Evolutionary conservation across 345 rosid genomes (phyloP).

Genomic region (Salix purpurea): DNA sequence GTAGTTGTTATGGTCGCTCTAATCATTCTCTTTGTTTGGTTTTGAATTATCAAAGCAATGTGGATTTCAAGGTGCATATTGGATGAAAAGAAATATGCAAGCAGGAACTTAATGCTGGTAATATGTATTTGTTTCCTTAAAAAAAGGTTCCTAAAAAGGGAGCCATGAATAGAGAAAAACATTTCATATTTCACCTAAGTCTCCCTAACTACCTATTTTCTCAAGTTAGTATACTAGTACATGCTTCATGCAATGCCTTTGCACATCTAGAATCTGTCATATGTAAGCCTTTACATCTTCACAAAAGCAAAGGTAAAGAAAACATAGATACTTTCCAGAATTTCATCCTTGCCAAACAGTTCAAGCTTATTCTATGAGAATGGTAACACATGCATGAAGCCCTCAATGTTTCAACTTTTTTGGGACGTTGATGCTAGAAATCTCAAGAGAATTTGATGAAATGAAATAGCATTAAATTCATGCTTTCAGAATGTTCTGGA

Average conservation of each 20-base stretch:
- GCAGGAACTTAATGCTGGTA: not conserved
- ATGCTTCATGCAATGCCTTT: not conserved
- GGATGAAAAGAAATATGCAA: not conserved
- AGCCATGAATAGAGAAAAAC: not conserved
- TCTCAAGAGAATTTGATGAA: not conserved
- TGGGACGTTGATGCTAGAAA: not conserved
- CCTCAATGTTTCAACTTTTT: not conserved
- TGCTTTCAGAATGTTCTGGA: not conserved
- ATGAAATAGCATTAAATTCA: not conserved
- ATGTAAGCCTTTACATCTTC: not conserved
- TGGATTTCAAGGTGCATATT: not conserved
- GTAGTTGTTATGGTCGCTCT: not conserved
- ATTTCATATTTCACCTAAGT: not conserved
- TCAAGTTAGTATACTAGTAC: not conserved
- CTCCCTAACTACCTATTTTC: not conserved
- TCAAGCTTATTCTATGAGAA: not conserved
- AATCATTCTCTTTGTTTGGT: not conserved
- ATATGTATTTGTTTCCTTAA: not conserved
- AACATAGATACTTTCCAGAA: not conserved
- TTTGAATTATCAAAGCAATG: not conserved
- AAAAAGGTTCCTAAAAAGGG: not conserved
- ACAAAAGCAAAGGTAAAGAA: not conserved
- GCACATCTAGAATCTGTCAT: not conserved
- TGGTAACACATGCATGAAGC: constrained; percentile 1
- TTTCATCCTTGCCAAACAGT: not conserved